A percentile compares a stretch with the other conserved stretches of the same genome.
phyloP scores from a whole-genome alignment of 208 protist genomes.

The Acanthamoeba sp. region DNA sequence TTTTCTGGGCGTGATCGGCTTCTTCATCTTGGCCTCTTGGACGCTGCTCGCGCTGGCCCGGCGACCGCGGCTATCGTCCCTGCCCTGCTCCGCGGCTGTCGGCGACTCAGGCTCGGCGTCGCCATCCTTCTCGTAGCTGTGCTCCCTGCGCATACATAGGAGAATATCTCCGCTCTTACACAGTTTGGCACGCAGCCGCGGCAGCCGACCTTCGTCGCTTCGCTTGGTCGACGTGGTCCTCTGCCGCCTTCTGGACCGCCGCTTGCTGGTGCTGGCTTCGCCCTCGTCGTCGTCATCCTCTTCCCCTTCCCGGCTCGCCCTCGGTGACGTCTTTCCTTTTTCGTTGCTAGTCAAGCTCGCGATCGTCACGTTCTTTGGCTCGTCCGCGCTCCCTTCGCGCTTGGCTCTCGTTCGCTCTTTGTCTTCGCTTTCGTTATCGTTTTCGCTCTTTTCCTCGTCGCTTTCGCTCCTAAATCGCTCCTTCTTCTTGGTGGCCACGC shows the following conservation, averaged over 20 bases:
- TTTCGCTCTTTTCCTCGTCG: neutral
- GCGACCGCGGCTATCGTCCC: neutral
- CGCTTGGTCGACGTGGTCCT: neutral
- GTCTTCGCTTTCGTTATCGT: neutral
- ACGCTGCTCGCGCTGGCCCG: neutral
- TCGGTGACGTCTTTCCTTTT: neutral
- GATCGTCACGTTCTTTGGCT: neutral
- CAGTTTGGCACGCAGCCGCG: constrained; percentile 10
- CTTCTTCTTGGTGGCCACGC: neutral
- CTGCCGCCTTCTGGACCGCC: neutral
- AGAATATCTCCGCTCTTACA: constrained; percentile 63
- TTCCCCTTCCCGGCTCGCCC: neutral
- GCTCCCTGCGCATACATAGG: constrained; percentile 41
- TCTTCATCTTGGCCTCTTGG: neutral
- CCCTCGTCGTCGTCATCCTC: neutral
- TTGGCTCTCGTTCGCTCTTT: neutral
- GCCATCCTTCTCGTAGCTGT: neutral
- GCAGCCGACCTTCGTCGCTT: neutral
- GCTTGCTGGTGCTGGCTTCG: neutral
- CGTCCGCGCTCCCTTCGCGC: neutral
- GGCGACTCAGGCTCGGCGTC: neutral
- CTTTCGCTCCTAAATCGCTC: neutral
- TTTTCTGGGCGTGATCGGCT: neutral
- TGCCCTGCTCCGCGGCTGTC: neutral
- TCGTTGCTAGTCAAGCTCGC: too few relatives aligned